These are phyloP conservation scores for Aspergillus biplanus DNA, from an alignment of 495 filamentous ascomycete species.

Conservation along the genomic window DNA sequence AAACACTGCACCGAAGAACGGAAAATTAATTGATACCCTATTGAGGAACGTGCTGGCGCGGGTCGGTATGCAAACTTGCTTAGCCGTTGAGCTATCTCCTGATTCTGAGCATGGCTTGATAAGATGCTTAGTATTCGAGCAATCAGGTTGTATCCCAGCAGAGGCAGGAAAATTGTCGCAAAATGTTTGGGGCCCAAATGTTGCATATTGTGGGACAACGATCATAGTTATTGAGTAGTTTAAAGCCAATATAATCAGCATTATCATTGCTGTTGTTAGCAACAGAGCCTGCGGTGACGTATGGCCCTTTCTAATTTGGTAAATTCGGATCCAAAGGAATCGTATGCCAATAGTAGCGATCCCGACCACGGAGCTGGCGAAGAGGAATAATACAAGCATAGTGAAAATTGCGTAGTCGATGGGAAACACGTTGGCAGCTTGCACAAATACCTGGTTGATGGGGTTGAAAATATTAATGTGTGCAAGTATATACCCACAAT, in stretches of 20 bases:
- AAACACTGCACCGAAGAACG: conserved; percentile 88
- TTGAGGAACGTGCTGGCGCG: conserved; percentile 92
- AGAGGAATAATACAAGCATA: conserved; percentile 80
- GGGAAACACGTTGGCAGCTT: conserved; percentile 82
- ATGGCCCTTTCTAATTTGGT: conserved; percentile 84
- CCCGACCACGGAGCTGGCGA: conserved; percentile 82
- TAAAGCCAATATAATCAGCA: conserved; percentile 82
- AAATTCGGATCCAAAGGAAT: conserved; percentile 92
- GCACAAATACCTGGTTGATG: conserved; percentile 86
- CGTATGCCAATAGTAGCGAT: conserved; percentile 87
- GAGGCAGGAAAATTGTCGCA: conserved; percentile 66
- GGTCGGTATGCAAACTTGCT: conserved; percentile 83
- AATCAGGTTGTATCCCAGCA: conserved; percentile 72
- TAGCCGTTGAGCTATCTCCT: conserved; percentile 60
- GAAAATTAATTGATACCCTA: conserved; percentile 91
- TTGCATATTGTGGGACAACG: conserved; percentile 91
- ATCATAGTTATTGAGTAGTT: conserved; percentile 93
- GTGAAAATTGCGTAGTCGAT: conserved; percentile 91
- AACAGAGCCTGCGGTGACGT: conserved; percentile 93
- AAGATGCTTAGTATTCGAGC: conserved; percentile 68
- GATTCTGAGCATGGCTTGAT: conserved; percentile 82
- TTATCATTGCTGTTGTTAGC: conserved; percentile 86
- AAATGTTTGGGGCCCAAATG: conserved; percentile 92
- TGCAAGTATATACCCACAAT: conserved; percentile 92
- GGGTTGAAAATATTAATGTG: conserved; percentile 94